Evolutionary conservation across 2,329 filamentous ascomycete species (phyloP).

Genomic region (Epichloe amarillans): DNA sequence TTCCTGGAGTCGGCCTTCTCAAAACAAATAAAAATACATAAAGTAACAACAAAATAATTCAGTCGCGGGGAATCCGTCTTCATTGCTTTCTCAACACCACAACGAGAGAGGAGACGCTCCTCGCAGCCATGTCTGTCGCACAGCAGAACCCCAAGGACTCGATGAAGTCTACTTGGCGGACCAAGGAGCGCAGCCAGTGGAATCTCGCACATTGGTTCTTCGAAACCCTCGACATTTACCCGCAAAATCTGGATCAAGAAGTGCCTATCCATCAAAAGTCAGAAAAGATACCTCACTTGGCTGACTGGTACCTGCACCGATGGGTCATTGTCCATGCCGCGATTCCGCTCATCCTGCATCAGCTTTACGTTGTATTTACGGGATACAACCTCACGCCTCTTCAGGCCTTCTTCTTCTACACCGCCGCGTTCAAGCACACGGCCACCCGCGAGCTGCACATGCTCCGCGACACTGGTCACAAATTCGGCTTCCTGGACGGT

Average conservation of each 20-base stretch:
- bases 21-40: no score
- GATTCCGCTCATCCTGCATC: constrained; percentile 4
- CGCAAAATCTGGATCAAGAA: not conserved
- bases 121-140: no score
- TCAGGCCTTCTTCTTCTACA: constrained; percentile 4
- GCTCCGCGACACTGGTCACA: constrained; percentile 1
- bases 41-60: no score
- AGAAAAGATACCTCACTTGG: constrained; percentile 1
- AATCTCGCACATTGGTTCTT: constrained; percentile 4
- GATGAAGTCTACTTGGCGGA: constrained; percentile 6
- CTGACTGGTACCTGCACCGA: constrained; percentile 4
- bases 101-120: no score
- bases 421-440: constrained; percentile 3
- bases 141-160: constrained; percentile 1
- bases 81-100: no score
- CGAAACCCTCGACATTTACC: constrained; percentile 2
- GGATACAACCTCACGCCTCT: constrained; percentile 3
- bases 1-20: no score
- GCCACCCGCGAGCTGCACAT: constrained; percentile 3
- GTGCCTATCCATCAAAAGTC: constrained; percentile 5
- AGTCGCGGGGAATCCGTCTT: no score
- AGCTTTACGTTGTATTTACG: constrained; percentile 3
- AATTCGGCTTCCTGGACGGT: constrained; percentile 4
- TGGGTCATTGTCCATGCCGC: constrained; percentile 3
- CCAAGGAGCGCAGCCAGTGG: constrained; percentile 5